Evolutionary conservation across 768 basidiomycete species (phyloP), one percentile per base, ranked within the genome.

Genomic region (Boletus pseudo-olivaceus): DNA sequence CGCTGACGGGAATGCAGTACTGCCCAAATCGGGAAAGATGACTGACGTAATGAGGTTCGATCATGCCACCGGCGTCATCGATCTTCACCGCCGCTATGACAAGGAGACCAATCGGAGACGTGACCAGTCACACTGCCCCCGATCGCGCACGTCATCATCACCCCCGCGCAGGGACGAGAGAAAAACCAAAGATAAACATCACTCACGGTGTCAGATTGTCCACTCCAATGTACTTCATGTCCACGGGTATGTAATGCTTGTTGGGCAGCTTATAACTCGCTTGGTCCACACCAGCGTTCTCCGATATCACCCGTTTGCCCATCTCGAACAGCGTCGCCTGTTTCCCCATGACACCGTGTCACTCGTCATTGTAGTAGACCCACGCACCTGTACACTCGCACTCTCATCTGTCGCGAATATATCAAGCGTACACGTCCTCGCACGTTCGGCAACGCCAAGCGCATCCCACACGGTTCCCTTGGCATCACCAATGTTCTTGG

Each of bases 251-350:
- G 69, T 96, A 98, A 67, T 97, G 95, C 73, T 94, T 92, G 77
- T 98, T 98, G 2, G 96, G 95, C 3, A 97, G 78, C 40, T 73
- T 70, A 72, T 96, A 97, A 14, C 78, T 77, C 32, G 90, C 87
- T 3, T 70, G 71, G 40, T 77, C 66, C 12, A 97, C 76, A 2
- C 74, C 74, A 3, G 70, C 68, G 62, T 92, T 87, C 67, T 88
- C 83, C 2, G 71, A 71, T 29, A 97, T 72, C 59, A 98, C 76
- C 2, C 78, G 77, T 57, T 88, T 80, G 0, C 79, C 90, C 84
- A 95, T 95, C 74, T 88, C 90, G 80, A 85, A 95, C 47, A 96
- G 74, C 27, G 94, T 97, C 9, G 95, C 95, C 90, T 97, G 69
- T 30, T 23, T 26, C 33, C 23, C 34, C 27, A 23, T 44, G 47